Conservation (phyloP, 257 asterid genomes). For the Lantana camara region DNA sequence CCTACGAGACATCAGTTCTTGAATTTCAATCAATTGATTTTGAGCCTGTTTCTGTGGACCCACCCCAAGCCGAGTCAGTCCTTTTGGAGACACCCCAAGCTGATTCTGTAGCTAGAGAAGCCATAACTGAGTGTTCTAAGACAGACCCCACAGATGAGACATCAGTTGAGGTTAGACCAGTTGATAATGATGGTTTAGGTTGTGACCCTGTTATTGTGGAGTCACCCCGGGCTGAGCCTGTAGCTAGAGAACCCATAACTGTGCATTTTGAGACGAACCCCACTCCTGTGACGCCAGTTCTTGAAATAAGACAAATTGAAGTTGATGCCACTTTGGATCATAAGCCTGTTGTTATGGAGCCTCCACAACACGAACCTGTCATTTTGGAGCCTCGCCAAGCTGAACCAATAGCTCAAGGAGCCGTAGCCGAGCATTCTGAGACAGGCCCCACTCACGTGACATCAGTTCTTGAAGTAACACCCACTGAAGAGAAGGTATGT, state of each 20-base stretch:
- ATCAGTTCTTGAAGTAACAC: constrained; percentile 29
- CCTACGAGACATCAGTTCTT: too few relatives aligned
- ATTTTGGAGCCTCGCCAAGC: too few relatives aligned
- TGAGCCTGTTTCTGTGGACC: too few relatives aligned
- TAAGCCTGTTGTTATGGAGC: too few relatives aligned
- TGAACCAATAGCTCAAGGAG: too few relatives aligned
- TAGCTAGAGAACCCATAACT: too few relatives aligned
- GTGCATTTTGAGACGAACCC: constrained; percentile 6
- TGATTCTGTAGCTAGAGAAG: constrained; percentile 31
- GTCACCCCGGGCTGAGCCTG: too few relatives aligned
- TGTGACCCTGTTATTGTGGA: constrained; percentile 14
- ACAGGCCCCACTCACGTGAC: too few relatives aligned
- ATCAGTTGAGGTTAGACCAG: constrained; percentile 35
- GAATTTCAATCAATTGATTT: too few relatives aligned
- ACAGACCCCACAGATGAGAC: constrained; percentile 22
- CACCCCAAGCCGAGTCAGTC: constrained; percentile 12
- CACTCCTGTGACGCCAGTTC: constrained; percentile 30
- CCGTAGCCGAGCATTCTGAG: too few relatives aligned
- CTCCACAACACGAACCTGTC: too few relatives aligned
- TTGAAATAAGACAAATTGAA: constrained; percentile 36
- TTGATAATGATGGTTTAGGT: constrained; percentile 41
- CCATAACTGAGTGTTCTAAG: constrained; percentile 21
- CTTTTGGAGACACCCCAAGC: not conserved
- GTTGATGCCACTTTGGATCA: constrained; percentile 39
- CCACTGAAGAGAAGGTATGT: constrained; percentile 29